Base-by-base conservation (phyloP, 306 rosid genomes). In the Sindora glabra region DNA sequence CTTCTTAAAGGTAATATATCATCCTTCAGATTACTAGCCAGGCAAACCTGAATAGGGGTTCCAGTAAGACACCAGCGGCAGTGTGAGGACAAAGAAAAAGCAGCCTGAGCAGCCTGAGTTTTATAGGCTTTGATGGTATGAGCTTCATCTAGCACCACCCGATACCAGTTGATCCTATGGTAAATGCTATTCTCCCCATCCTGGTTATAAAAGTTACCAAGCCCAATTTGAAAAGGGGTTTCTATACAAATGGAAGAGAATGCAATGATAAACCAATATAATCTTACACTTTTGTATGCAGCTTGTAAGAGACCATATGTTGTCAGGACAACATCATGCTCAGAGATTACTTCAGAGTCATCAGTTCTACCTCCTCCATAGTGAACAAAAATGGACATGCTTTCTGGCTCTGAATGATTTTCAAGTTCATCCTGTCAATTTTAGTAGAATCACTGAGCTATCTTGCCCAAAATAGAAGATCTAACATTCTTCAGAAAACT, bases 61-160 rank as follows among this genome's bases (percentile, higher is more conserved):
- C 97, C 97, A 37, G 97, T 86, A 17, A 90, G 70, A 78, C 97
- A 90, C 97, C 97, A 90, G 41, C 97, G 83, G 75, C 95, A 86
- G 71, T 72, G 76, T 1, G 95, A 84, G 45, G 95, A 74, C 74
- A 90, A 55, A 21, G 86, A 15, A 65, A 76, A 80, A 65, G 83
- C 69, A 74, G 97, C 81, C 64, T 65, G 77, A 13, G 97, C 90
- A 62, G 47, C 73, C 75, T 80, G 88, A 21, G 70, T 65, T 72
- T 25, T 82, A 51, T 72, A 68, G 69, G 86, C 68, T 70, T 90
- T 86, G 17, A 90, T 90, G 36, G 76, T 74, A 65, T 90, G 97
- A 65, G 97, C 97, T 86, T 90, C 97, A 14, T 90, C 97, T 37
- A 90, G 80, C 68, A 90, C 97, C 65, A 89, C 94, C 75, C 97